These are phyloP conservation scores for Trichoderma atrobrunneum DNA, from an alignment of 2,329 filamentous ascomycete genomes.

Conservation along the genomic window DNA sequence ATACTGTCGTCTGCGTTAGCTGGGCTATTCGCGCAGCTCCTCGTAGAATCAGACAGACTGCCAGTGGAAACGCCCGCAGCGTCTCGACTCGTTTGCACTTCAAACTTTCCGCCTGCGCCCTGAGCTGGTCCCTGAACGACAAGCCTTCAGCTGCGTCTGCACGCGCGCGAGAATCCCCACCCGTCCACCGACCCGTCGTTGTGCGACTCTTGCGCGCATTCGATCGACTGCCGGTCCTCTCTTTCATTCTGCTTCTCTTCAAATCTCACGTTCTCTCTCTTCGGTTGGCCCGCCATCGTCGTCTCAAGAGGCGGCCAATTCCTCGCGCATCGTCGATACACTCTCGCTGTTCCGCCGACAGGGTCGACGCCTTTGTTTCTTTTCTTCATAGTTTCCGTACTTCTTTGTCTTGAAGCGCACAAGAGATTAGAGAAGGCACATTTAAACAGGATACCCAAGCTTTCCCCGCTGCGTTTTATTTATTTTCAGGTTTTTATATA, in stretches of 20 bases:
- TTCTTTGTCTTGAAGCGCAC: conserved; percentile 6
- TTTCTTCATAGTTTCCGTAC: conserved; percentile 1
- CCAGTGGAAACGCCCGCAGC: neutral
- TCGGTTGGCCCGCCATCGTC: conserved; percentile 2
- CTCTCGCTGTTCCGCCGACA: neutral
- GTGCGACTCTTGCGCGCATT: neutral
- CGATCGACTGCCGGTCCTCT: conserved; percentile 7
- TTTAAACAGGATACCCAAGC: conserved; percentile 18
- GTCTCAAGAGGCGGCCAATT: neutral
- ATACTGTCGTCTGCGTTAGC: conserved; percentile 8
- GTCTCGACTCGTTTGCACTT: neutral
- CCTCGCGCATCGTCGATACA: neutral
- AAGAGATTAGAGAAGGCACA: neutral
- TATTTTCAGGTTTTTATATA: conserved; percentile 4
- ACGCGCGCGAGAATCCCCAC: conserved; percentile 13
- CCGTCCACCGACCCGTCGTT: conserved; percentile 1
- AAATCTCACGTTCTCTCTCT: conserved; percentile 7
- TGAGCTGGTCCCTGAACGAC: conserved; percentile 7
- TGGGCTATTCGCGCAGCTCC: conserved; percentile 8
- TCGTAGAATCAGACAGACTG: neutral
- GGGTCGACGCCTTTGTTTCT: neutral
- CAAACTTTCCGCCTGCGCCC: neutral
- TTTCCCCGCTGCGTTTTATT: neutral
- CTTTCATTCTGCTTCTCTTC: conserved; percentile 22
- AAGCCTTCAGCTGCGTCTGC: conserved; percentile 16